Conservation (phyloP, 2,329 filamentous ascomycete genomes). For the Neurospora sp. region DNA sequence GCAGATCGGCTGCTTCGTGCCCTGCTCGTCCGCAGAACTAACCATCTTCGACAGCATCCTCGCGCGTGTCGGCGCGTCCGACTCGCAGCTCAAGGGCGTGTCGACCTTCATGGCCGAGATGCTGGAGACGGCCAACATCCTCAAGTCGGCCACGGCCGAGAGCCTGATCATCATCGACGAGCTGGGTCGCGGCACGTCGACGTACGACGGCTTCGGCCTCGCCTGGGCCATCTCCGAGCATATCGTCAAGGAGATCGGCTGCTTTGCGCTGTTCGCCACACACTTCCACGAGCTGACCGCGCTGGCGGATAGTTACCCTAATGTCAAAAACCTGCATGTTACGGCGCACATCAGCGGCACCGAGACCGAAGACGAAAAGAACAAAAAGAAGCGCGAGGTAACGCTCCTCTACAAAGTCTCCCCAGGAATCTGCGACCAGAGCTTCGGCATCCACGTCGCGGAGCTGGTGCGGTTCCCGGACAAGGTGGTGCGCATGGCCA, state of each 20-base stretch:
- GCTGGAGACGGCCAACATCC: conserved; percentile 96
- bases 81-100: conserved; percentile 94
- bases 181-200: conserved; percentile 89
- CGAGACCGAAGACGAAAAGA: conserved; percentile 28
- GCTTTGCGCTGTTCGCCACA: conserved; percentile 90
- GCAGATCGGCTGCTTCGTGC: conserved; percentile 92
- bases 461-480: conserved; percentile 93
- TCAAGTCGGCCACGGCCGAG: conserved; percentile 91
- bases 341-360: conserved; percentile 75
- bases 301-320: conserved; percentile 72
- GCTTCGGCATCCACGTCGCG: conserved; percentile 95
- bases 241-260: conserved; percentile 89
- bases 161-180: conserved; percentile 98
- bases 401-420: conserved; percentile 96
- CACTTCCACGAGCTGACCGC: conserved; percentile 98
- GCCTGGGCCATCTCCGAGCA: conserved; percentile 99
- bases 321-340: conserved; percentile 89
- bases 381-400: conserved; percentile 60
- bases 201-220: conserved; percentile 97
- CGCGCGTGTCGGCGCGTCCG: conserved; percentile 87
- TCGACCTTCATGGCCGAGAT: conserved; percentile 99
- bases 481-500: conserved; percentile 99
- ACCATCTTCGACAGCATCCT: conserved; percentile 97
- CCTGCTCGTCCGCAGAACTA: conserved; percentile 79
- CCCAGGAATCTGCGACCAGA: conserved; percentile 91